Evolutionary conservation across 2,329 filamentous ascomycete genomes (phyloP).

Genomic region (Bimuria novae-zelandiae): DNA sequence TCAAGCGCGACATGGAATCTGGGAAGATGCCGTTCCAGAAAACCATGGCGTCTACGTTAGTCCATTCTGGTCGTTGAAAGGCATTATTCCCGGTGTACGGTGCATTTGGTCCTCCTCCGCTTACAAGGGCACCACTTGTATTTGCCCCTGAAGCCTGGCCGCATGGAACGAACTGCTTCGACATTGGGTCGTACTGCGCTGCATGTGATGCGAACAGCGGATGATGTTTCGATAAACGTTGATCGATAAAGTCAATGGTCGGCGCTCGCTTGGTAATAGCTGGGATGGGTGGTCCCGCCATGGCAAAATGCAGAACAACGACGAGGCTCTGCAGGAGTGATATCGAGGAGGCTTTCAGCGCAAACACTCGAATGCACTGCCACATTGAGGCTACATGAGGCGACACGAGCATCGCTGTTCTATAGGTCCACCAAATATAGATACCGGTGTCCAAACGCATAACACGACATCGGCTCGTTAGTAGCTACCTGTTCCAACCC

Average conservation of each 20-base stretch:
- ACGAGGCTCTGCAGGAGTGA: not conserved
- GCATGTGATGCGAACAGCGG: slow-evolving; percentile 4
- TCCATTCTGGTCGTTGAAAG: slow-evolving; percentile 4
- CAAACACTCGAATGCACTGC: not conserved
- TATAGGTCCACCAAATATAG: not conserved
- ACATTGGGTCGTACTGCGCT: slow-evolving; percentile 7
- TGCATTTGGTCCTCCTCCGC: not conserved
- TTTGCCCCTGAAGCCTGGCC: not conserved
- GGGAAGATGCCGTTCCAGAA: slow-evolving; percentile 11
- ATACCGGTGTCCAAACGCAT: not conserved
- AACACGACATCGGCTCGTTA: not conserved
- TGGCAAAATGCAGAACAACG: not conserved
- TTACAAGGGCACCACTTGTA: not conserved
- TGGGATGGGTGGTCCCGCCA: slow-evolving; percentile 4
- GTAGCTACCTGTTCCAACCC: not conserved
- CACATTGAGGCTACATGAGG: not conserved
- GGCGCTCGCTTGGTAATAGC: not conserved
- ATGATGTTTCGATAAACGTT: slow-evolving; percentile 10
- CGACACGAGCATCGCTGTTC: not conserved
- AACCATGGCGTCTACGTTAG: slow-evolving; percentile 1
- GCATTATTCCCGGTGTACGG: not conserved
- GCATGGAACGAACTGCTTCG: not conserved
- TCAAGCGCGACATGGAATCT: slow-evolving; percentile 8
- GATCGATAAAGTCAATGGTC: slow-evolving; percentile 12
- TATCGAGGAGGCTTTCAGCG: not conserved